Conservation (phyloP, 78 protist genomes). For the Dictyostelium intermedium region DNA sequence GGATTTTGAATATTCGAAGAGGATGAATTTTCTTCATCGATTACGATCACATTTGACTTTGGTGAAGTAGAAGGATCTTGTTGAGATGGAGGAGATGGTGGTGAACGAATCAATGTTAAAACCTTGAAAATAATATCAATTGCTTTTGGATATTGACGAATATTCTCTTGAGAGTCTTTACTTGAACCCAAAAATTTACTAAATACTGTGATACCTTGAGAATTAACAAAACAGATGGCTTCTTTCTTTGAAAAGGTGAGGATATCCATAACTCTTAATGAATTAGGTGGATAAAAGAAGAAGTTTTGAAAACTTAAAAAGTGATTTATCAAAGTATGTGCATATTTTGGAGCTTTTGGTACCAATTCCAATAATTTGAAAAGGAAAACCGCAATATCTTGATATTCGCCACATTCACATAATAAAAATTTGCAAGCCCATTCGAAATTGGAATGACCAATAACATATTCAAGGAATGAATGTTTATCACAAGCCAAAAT, state of each 20-base stretch:
- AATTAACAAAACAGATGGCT: constrained; percentile 5
- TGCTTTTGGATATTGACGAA: background rate
- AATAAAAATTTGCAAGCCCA: constrained; percentile 49
- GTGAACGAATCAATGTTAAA: background rate
- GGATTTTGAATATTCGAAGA: background rate
- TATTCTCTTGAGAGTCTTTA: background rate
- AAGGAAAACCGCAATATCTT: background rate
- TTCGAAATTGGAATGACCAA: background rate
- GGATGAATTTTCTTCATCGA: background rate
- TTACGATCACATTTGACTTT: background rate
- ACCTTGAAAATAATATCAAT: background rate
- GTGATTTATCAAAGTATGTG: background rate
- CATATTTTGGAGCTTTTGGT: background rate
- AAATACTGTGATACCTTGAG: background rate
- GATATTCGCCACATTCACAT: constrained; percentile 55
- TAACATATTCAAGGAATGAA: constrained; percentile 1
- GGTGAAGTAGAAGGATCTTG: background rate
- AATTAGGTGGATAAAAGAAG: constrained; percentile 9
- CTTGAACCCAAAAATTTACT: background rate
- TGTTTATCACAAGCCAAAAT: background rate
- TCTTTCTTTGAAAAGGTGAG: constrained; percentile 2
- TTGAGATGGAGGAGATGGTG: background rate
- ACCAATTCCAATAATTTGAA: background rate
- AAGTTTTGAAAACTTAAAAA: constrained; percentile 18
- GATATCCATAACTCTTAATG: background rate